Conservation (phyloP, 2,329 filamentous ascomycete genomes). For the Emmonsiellopsis sp. region DNA sequence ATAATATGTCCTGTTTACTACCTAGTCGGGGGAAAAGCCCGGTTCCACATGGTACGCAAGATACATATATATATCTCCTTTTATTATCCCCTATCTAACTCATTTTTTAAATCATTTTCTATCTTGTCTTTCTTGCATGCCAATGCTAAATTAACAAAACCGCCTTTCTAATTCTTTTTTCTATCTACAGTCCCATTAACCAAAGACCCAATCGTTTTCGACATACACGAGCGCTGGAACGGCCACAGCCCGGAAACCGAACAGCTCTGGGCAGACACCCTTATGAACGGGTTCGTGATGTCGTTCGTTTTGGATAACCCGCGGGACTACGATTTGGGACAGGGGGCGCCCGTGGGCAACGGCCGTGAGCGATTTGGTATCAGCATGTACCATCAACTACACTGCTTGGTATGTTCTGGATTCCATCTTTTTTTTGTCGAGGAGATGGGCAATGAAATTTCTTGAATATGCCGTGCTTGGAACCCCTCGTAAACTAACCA, state of each 20-base stretch:
- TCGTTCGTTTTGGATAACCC: neutral
- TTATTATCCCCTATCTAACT: neutral
- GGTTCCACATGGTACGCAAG: neutral
- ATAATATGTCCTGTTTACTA: neutral
- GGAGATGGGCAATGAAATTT: neutral
- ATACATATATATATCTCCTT: neutral
- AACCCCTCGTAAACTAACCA: no score
- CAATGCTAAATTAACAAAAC: neutral
- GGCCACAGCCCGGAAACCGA: neutral
- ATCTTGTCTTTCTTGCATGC: neutral
- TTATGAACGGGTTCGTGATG: neutral
- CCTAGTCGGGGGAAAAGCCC: neutral
- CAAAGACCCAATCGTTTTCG: neutral
- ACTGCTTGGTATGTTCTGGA: neutral
- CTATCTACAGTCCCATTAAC: neutral
- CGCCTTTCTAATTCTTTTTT: neutral
- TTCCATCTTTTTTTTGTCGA: neutral
- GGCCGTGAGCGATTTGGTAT: neutral
- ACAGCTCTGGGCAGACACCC: neutral
- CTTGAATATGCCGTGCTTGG: neutral
- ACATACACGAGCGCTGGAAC: neutral
- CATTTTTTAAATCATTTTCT: neutral
- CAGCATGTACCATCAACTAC: constrained; percentile 1
- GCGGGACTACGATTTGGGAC: neutral
- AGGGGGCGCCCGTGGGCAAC: neutral